Percentiles rank a stretch among this genome's conserved stretches.
Evolutionary conservation across 306 rosid genomes (phyloP).

Genomic region (Hippophae gyantsensis): DNA sequence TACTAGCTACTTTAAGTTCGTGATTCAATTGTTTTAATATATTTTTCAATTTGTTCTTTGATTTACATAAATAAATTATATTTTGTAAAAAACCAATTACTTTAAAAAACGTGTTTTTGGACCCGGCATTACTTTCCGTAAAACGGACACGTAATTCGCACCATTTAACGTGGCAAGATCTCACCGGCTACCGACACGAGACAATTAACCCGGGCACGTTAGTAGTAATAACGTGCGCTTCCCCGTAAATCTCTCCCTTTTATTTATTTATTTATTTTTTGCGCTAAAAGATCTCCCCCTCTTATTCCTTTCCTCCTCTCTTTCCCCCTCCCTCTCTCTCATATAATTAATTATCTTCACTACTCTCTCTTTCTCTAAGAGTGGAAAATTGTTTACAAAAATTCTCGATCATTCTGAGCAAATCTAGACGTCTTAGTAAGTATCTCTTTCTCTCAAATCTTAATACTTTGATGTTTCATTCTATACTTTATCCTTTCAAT

Average conservation of each 20-base stretch:
- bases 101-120: neutral
- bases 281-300: neutral
- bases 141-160: conserved; percentile 18
- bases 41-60: too few species aligned
- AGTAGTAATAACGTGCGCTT: conserved; percentile 27
- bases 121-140: neutral
- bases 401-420: conserved; percentile 19
- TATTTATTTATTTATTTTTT: neutral
- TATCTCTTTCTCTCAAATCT: neutral
- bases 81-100: too few species aligned
- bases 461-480: neutral
- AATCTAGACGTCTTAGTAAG: conserved; percentile 15
- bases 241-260: neutral
- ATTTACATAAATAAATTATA: too few species aligned
- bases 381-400: conserved; percentile 12
- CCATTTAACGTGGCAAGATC: conserved; percentile 17
- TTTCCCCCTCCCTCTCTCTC: neutral
- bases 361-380: neutral
- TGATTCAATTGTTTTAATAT: too few species aligned
- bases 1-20: too few species aligned
- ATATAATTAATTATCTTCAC: too few species aligned
- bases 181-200: conserved; percentile 45
- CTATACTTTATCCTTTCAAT: neutral
- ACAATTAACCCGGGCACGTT: conserved; percentile 17
- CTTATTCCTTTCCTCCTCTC: neutral